These are phyloP conservation scores for Trichoderma hamatum DNA, from an alignment of 2,329 filamentous ascomycete genomes.

Conservation along the genomic window DNA sequence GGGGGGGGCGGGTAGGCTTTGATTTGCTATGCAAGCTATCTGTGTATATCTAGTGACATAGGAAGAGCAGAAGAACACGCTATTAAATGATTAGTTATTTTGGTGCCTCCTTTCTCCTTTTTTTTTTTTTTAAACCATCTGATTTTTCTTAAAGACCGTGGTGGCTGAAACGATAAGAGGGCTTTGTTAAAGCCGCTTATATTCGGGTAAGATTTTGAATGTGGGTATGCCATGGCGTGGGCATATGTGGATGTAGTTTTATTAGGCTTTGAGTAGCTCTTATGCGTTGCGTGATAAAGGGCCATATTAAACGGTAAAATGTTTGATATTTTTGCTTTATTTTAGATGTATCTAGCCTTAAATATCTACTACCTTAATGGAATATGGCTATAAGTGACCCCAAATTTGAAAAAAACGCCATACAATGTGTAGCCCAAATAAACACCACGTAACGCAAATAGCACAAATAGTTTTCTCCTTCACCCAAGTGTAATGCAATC, in stretches of 20 bases:
- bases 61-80: slow-evolving; percentile 11
- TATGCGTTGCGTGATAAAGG: not conserved
- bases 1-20: not conserved
- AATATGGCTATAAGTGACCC: not conserved
- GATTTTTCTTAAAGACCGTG: not conserved
- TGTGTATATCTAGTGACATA: slow-evolving; percentile 17
- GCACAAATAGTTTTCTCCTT: not conserved
- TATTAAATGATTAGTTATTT: not conserved
- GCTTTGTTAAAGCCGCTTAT: slow-evolving; percentile 1
- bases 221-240: not conserved
- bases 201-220: not conserved
- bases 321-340: not conserved
- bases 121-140: not conserved
- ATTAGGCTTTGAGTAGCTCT: not conserved
- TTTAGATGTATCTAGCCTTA: not conserved
- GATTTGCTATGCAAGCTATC: not conserved
- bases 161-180: not conserved
- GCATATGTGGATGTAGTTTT: not conserved
- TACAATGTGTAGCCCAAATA: not conserved
- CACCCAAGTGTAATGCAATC: not conserved
- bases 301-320: not conserved
- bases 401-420: not conserved
- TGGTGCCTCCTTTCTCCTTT: not conserved
- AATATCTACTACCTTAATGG: not conserved
- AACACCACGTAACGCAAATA: not conserved